These are phyloP conservation scores for Mitragyna speciosa DNA, from an alignment of 257 asterid species.

Conservation along the genomic window DNA sequence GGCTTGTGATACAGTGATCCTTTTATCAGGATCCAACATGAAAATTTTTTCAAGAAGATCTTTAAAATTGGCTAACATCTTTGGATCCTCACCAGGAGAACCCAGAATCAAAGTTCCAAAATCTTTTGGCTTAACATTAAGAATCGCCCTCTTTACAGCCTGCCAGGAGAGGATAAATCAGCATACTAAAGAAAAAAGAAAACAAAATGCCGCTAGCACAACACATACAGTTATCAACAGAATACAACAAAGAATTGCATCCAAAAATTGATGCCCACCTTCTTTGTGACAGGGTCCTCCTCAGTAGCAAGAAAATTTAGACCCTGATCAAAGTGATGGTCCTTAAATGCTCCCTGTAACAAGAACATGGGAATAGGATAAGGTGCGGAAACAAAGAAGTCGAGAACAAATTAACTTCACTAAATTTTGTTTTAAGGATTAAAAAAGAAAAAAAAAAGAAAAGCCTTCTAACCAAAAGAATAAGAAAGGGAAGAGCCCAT, in stretches of 20 bases:
- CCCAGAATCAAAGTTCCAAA: conserved; percentile 69
- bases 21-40: conserved; percentile 94
- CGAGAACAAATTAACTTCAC: neutral
- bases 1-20: conserved; percentile 91
- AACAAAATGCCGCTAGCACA: neutral
- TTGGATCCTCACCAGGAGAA: conserved; percentile 92
- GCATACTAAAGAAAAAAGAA: conserved; percentile 16
- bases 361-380: conserved; percentile 1
- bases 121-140: conserved; percentile 91
- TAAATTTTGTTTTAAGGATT: too few species aligned
- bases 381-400: neutral
- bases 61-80: conserved; percentile 84
- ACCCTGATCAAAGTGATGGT: conserved; percentile 87
- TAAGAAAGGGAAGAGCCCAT: too few species aligned
- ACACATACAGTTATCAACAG: neutral
- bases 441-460: too few species aligned
- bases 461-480: too few species aligned
- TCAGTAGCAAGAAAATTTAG: conserved; percentile 86
- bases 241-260: neutral
- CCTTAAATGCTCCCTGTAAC: conserved; percentile 78
- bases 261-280: conserved; percentile 45
- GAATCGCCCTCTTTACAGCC: conserved; percentile 75
- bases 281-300: conserved; percentile 95
- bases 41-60: conserved; percentile 91
- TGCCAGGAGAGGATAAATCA: conserved; percentile 38